Percentiles rank a stretch among this genome's conserved stretches.
phyloP scores from a whole-genome alignment of 106 monocot genomes.

The Xerophyta viscosa region DNA sequence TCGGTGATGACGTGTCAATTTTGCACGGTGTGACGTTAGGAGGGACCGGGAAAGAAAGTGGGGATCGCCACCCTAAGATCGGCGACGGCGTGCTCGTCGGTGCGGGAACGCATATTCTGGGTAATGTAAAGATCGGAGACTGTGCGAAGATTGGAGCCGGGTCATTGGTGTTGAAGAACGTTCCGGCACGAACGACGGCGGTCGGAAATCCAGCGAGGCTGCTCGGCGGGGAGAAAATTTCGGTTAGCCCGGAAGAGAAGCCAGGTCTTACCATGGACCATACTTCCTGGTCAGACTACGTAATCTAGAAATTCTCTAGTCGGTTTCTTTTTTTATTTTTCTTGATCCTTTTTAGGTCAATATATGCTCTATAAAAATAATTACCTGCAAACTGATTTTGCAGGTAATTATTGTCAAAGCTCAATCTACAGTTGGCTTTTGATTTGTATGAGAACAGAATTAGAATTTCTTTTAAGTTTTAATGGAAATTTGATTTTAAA shows the following conservation, averaged over 20 bases:
- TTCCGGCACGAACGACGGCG: conserved; percentile 49
- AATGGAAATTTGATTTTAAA: no score
- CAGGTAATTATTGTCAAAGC: no score
- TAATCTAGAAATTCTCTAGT: conserved; percentile 6
- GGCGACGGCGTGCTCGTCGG: conserved; percentile 61
- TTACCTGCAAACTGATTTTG: no score
- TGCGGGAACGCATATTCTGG: conserved; percentile 54
- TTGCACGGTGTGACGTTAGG: conserved; percentile 62
- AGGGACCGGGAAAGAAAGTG: conserved; percentile 51
- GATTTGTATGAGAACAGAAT: no score
- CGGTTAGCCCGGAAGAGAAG: conserved; percentile 19
- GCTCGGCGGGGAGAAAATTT: conserved; percentile 58
- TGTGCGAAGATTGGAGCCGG: conserved; percentile 66
- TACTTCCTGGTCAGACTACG: conserved; percentile 62
- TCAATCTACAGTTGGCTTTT: no score
- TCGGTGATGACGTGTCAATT: conserved; percentile 55
- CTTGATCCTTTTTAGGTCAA: no score
- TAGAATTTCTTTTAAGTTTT: no score
- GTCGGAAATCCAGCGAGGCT: conserved; percentile 66
- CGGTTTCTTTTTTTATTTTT: no score
- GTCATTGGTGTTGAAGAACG: conserved; percentile 57
- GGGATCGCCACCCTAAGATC: conserved; percentile 65
- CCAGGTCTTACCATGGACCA: conserved; percentile 76
- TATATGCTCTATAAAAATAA: no score
- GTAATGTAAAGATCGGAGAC: conserved; percentile 36